Evolutionary conservation across 2,329 filamentous ascomycete genomes (phyloP).

Genomic region (Thielaviopsis populi): DNA sequence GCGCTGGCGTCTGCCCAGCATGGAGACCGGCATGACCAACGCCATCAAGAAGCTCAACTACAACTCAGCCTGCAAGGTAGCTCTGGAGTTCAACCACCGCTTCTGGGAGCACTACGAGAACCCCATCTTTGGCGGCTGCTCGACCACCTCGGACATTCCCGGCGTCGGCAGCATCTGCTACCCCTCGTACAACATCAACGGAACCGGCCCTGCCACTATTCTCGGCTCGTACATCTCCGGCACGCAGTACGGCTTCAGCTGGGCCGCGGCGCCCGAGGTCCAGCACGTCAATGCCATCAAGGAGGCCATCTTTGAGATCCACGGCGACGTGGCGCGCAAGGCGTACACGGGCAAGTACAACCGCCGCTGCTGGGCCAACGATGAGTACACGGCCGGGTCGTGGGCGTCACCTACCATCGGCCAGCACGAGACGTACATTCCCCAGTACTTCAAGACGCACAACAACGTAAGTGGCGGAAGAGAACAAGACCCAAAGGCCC

Average conservation of each 20-base stretch:
- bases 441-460: slow-evolving; percentile 53
- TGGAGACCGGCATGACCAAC: slow-evolving; percentile 30
- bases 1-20: slow-evolving; percentile 41
- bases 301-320: slow-evolving; percentile 50
- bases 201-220: slow-evolving; percentile 45
- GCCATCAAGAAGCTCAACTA: slow-evolving; percentile 35
- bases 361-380: slow-evolving; percentile 49
- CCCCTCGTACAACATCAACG: slow-evolving; percentile 51
- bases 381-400: slow-evolving; percentile 44
- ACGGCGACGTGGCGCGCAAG: slow-evolving; percentile 31
- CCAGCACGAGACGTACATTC: slow-evolving; percentile 54
- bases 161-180: slow-evolving; percentile 50
- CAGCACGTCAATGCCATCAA: slow-evolving; percentile 50
- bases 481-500: neutral
- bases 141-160: slow-evolving; percentile 37
- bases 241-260: slow-evolving; percentile 25
- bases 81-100: slow-evolving; percentile 52
- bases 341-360: slow-evolving; percentile 51
- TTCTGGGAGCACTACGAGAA: slow-evolving; percentile 39
- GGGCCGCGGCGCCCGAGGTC: slow-evolving; percentile 35
- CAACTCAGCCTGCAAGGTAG: slow-evolving; percentile 39
- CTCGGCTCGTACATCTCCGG: slow-evolving; percentile 43
- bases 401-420: slow-evolving; percentile 48
- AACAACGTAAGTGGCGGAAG: slow-evolving; percentile 16
- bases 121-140: slow-evolving; percentile 50